Conservation (phyloP, 1,139 yeast genomes). For the Suhomyces terraborum region DNA sequence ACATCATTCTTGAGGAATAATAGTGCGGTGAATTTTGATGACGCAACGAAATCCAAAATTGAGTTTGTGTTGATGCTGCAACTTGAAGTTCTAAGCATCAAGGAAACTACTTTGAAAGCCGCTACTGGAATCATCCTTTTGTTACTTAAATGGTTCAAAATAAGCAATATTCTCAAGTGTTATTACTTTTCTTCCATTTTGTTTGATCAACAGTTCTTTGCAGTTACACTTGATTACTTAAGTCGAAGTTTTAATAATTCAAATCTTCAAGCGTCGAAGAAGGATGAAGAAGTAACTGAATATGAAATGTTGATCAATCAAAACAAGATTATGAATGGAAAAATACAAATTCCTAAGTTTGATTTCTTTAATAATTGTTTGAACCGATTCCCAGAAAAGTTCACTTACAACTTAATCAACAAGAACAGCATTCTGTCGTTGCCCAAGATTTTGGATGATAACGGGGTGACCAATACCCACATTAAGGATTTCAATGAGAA, state of each 20-base stretch:
- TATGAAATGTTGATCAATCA: constrained; percentile 40
- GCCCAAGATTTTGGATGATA: constrained; percentile 29
- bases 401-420: constrained; percentile 33
- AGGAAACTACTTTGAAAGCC: constrained; percentile 67
- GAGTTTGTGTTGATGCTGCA: constrained; percentile 38
- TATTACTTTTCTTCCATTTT: constrained; percentile 73
- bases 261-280: constrained; percentile 30
- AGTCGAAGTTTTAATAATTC: constrained; percentile 41
- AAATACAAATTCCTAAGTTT: constrained; percentile 38
- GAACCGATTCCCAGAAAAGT: constrained; percentile 18
- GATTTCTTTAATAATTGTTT: constrained; percentile 51
- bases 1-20: constrained; percentile 28
- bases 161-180: constrained; percentile 73
- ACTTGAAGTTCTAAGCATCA: constrained; percentile 58
- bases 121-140: constrained; percentile 55
- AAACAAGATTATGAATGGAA: constrained; percentile 50
- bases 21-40: constrained; percentile 12
- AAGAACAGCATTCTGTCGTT: constrained; percentile 30
- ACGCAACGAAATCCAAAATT: constrained; percentile 26
- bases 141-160: constrained; percentile 75
- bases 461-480: constrained; percentile 31
- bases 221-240: constrained; percentile 37
- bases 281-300: constrained; percentile 21
- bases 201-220: constrained; percentile 69
- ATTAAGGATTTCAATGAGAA: constrained; percentile 41